A percentile compares a stretch with the other conserved stretches of the same genome.
These are phyloP conservation scores for Pseudevernia furfuracea DNA, from an alignment of 495 filamentous ascomycete genomes.

Conservation along the genomic window DNA sequence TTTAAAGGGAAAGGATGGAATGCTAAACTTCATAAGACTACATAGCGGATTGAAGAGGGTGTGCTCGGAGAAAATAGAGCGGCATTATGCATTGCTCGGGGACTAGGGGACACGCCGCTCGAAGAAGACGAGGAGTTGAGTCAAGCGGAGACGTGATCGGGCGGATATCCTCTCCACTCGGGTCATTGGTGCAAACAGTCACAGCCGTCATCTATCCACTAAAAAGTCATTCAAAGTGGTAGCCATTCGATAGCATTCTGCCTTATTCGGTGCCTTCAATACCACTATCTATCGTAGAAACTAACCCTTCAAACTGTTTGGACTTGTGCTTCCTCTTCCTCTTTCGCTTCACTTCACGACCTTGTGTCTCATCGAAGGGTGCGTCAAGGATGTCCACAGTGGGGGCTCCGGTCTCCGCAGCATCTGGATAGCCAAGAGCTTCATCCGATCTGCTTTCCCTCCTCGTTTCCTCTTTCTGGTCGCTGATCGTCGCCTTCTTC, in stretches of 20 bases:
- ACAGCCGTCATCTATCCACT: neutral
- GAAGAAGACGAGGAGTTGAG: neutral
- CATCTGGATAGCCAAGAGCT: conserved; percentile 25
- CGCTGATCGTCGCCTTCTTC: conserved; percentile 41
- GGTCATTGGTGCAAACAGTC: neutral
- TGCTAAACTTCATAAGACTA: neutral
- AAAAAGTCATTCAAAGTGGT: neutral
- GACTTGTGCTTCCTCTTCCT: conserved; percentile 43
- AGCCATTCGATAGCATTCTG: neutral
- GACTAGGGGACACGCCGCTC: neutral
- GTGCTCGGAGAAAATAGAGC: conserved; percentile 6
- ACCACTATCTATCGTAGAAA: conserved; percentile 12
- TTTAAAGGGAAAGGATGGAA: neutral
- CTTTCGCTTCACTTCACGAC: conserved; percentile 34
- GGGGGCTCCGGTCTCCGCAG: neutral
- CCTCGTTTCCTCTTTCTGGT: conserved; percentile 15
- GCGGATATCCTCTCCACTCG: neutral
- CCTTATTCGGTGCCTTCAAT: conserved; percentile 19
- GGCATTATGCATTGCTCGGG: conserved; percentile 9
- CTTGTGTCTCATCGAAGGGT: conserved; percentile 24
- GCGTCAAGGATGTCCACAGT: conserved; percentile 18
- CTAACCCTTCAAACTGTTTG: conserved; percentile 16
- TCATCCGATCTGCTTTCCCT: conserved; percentile 5
- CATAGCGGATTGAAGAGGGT: neutral
- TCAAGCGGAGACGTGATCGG: neutral